Percentiles rank a stretch among this genome's conserved stretches.
Evolutionary conservation across 352 stramenopile species (phyloP).

Genomic region (Phytophthora litchii): DNA sequence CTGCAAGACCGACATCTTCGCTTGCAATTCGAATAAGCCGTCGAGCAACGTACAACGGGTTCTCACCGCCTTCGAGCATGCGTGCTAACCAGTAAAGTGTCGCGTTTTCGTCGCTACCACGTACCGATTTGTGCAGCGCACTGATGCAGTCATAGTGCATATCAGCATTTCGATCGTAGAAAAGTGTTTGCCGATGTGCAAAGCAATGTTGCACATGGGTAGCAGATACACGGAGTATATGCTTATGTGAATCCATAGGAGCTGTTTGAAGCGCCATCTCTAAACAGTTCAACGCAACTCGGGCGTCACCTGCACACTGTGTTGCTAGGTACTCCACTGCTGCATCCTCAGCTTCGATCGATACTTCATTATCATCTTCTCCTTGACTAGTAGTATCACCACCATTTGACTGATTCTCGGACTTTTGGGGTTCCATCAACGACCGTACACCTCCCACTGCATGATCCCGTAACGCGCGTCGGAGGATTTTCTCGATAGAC

Average conservation of each 20-base stretch:
- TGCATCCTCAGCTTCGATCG: conserved; percentile 56
- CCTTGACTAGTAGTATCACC: background rate
- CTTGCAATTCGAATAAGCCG: conserved; percentile 86
- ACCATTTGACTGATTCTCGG: conserved; percentile 6
- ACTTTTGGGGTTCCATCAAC: conserved; percentile 21
- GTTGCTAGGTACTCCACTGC: conserved; percentile 72
- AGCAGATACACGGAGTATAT: conserved; percentile 47
- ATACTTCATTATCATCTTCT: conserved; percentile 3
- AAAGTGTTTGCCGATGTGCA: conserved; percentile 69
- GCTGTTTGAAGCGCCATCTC: conserved; percentile 79
- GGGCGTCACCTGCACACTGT: conserved; percentile 80
- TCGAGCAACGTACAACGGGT: conserved; percentile 79
- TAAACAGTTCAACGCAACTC: conserved; percentile 82
- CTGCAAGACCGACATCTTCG: conserved; percentile 84
- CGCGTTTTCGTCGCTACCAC: conserved; percentile 81
- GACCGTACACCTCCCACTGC: conserved; percentile 37
- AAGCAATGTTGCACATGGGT: conserved; percentile 78
- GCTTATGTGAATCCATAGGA: conserved; percentile 30
- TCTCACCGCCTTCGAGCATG: conserved; percentile 89
- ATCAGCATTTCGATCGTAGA: conserved; percentile 87
- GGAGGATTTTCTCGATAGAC: conserved; percentile 71
- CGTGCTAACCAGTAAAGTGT: conserved; percentile 86
- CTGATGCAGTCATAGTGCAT: conserved; percentile 89
- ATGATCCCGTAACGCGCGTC: conserved; percentile 55
- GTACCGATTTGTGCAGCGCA: conserved; percentile 86